A percentile compares a stretch with the other conserved stretches of the same genome.
Conservation (phyloP, 2,329 filamentous ascomycete species). For the Cladophialophora carrionii region DNA sequence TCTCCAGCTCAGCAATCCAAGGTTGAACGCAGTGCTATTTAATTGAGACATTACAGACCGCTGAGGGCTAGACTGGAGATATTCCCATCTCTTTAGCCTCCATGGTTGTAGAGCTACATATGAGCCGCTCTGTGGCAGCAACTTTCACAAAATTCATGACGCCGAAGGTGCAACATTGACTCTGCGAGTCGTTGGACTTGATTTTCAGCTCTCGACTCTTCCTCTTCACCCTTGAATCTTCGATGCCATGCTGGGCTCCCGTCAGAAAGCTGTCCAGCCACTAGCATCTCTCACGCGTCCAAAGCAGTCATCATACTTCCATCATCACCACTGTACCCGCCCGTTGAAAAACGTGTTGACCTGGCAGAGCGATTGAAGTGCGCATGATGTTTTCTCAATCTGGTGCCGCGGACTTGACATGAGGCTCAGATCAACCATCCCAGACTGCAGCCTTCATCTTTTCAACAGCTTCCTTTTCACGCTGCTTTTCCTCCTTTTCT, state of each 20-base stretch:
- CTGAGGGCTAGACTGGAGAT: neutral
- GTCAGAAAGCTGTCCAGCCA: neutral
- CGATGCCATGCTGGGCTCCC: neutral
- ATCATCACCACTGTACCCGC: neutral
- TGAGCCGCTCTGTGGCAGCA: neutral
- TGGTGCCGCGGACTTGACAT: neutral
- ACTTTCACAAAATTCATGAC: neutral
- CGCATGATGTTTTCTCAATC: neutral
- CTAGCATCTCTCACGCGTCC: too few species aligned
- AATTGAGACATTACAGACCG: neutral
- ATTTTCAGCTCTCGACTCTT: neutral
- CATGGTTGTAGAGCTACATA: neutral
- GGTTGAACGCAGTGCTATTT: neutral
- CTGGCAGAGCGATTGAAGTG: neutral
- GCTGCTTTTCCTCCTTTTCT: conserved; percentile 68
- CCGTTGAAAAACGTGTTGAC: neutral
- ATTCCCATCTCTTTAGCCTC: neutral
- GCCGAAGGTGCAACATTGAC: neutral
- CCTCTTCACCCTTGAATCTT: neutral
- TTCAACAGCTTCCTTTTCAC: conserved; percentile 67
- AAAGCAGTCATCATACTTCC: neutral
- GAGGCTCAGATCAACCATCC: conserved; percentile 54
- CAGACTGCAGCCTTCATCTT: conserved; percentile 82
- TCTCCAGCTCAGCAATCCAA: neutral
- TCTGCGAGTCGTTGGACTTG: neutral